These are phyloP conservation scores for Acanthamoeba royreba DNA, from an alignment of 208 protist species.

Conservation along the genomic window DNA sequence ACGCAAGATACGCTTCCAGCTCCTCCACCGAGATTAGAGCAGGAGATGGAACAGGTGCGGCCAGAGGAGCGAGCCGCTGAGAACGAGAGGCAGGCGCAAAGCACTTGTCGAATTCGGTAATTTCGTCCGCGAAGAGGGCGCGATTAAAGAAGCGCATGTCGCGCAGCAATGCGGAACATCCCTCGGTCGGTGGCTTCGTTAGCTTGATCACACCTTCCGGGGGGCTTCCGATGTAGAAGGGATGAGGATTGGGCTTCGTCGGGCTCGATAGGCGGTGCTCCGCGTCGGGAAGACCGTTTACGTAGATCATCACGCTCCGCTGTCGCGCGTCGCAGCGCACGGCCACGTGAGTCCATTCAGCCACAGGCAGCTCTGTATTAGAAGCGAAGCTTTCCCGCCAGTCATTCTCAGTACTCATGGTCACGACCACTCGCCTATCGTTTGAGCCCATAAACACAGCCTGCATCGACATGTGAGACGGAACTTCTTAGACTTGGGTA, in stretches of 20 bases:
- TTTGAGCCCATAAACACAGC: not conserved
- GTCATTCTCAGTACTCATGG: not conserved
- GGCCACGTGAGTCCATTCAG: not conserved
- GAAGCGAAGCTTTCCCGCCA: not conserved
- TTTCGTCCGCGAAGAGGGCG: not conserved
- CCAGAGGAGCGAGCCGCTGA: not conserved
- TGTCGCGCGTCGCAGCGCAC: not conserved
- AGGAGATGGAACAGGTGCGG: not conserved
- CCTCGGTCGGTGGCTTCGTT: not conserved
- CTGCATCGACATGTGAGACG: not conserved
- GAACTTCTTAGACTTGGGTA: not conserved
- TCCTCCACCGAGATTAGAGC: not conserved
- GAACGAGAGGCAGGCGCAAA: not conserved
- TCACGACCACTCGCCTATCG: not conserved
- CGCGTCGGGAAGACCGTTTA: not conserved
- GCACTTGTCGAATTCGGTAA: not conserved
- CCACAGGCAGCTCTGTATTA: not conserved
- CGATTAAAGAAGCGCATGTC: not conserved
- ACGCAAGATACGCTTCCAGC: not conserved
- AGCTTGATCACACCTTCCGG: not conserved
- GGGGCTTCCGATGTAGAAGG: not conserved
- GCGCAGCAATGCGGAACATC: not conserved
- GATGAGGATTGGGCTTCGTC: not conserved
- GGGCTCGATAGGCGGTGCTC: not conserved
- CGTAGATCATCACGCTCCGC: not conserved